Base-by-base conservation (phyloP, 257 asterid species). In the Gentiana dahurica region DNA sequence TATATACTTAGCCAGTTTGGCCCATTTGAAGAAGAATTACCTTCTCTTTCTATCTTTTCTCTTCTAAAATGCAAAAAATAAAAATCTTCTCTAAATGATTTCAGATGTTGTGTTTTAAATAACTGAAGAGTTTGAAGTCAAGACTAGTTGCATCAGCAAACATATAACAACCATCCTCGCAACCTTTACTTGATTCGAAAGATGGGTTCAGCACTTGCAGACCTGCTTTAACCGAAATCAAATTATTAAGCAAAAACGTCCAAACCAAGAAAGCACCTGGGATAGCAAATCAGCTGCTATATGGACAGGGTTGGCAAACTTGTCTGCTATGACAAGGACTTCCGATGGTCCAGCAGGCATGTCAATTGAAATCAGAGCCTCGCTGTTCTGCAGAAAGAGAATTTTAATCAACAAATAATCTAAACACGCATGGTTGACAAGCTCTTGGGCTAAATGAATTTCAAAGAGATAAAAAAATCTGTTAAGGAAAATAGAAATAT, bases 331-430 rank as follows among this genome's bases (percentile, higher is more conserved):
- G 64, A 88, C 94, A 67, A 92, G 98, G 66, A 91, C 97, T 91
- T 91, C 98, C n/a, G 98, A 91, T 61, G 98, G 98, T 71, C 98
- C 98, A 71, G 97, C 94, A 9, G 98, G 97, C 98, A 91, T 91
- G 81, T 91, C 98, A 71, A 91, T 87, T 56, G 95, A 87, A 66
- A 87, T 71, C 98, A 91, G 79, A 45, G 97, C 98, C 69, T 91
- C 98, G 61, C 98, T 91, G 71, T 87, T 91, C 98, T 91, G 81
- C 65, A 66, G 64, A 67, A 36, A 71, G 68, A 69, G 70, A 43
- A 60, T 49, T 4, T 5, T n/a, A 8, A 32, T 24, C 49, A 44
- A 57, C 34, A 41, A 41, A 41, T 41, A 7, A 10, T 41, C 46
- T 41, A 41, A 39, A 41, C 46, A 41, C 24, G 24, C 46, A 41